These are phyloP conservation scores for Coffea humblotiana DNA, from an alignment of 305 asterid genomes.

Conservation along the genomic window DNA sequence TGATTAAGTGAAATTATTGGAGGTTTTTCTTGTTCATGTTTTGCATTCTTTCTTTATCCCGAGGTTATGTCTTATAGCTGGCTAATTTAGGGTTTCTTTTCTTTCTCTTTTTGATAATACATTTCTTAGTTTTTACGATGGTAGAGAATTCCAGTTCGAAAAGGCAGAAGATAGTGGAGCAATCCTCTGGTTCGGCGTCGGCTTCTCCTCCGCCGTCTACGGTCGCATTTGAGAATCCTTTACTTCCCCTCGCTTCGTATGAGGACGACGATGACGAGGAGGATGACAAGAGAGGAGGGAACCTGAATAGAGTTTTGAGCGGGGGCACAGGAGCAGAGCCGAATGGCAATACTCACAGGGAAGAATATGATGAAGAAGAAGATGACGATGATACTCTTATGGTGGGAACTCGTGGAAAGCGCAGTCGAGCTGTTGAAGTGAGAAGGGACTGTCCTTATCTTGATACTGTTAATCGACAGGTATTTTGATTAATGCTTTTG, in stretches of 20 bases:
- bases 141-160: constrained; percentile 13
- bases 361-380: constrained; percentile 29
- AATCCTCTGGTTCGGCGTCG: background rate
- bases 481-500: constrained; percentile 18
- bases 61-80: too few species aligned
- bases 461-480: constrained; percentile 97
- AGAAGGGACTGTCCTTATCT: constrained; percentile 97
- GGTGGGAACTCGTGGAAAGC: constrained; percentile 35
- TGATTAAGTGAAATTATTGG: background rate
- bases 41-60: too few species aligned
- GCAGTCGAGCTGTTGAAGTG: constrained; percentile 61
- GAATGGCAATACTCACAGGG: constrained; percentile 29
- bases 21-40: background rate
- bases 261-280: constrained; percentile 71
- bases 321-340: constrained; percentile 20
- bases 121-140: background rate
- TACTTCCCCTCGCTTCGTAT: constrained; percentile 69
- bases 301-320: constrained; percentile 14
- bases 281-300: constrained; percentile 30
- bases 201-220: background rate
- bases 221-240: constrained; percentile 52
- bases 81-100: background rate
- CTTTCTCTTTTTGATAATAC: background rate
- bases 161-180: constrained; percentile 21
- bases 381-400: constrained; percentile 43